A percentile compares a stretch with the other conserved stretches of the same genome.
Evolutionary conservation across 352 stramenopile genomes (phyloP).

Genomic region (Globisporangium radiosum): DNA sequence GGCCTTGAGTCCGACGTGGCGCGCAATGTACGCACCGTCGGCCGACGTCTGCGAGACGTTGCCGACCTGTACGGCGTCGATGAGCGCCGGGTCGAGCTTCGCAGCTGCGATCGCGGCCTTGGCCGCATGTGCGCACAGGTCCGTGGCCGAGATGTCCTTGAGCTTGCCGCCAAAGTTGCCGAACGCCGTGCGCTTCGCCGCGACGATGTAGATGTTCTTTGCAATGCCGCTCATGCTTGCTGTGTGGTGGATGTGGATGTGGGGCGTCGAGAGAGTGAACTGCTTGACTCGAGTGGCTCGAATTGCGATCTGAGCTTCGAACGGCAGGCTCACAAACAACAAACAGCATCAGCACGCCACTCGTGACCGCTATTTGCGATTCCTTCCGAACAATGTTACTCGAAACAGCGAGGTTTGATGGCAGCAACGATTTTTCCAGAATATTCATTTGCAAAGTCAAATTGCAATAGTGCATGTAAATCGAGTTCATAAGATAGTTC

Average conservation of each 20-base stretch:
- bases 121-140: constrained; percentile 84
- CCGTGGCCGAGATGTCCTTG: constrained; percentile 89
- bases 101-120: constrained; percentile 76
- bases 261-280: too few relatives aligned
- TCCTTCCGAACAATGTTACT: too few relatives aligned
- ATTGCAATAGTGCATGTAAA: too few relatives aligned
- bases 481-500: too few relatives aligned
- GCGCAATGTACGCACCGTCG: constrained; percentile 92
- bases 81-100: constrained; percentile 78
- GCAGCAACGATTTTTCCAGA: too few relatives aligned
- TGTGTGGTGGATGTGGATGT: too few relatives aligned
- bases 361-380: too few relatives aligned
- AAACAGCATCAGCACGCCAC: too few relatives aligned
- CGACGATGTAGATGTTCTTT: constrained; percentile 94
- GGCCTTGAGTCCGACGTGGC: constrained; percentile 92
- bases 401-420: too few relatives aligned
- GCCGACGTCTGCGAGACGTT: constrained; percentile 94
- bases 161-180: constrained; percentile 92
- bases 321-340: neutral
- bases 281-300: constrained; percentile 13
- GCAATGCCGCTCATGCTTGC: constrained; percentile 26
- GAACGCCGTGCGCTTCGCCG: constrained; percentile 95
- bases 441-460: too few relatives aligned
- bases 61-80: constrained; percentile 94
- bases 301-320: constrained; percentile 19